Evolutionary conservation across 2,329 filamentous ascomycete species (phyloP), one percentile per base, ranked within the genome.

Genomic region (Salinomyces thailandicus): DNA sequence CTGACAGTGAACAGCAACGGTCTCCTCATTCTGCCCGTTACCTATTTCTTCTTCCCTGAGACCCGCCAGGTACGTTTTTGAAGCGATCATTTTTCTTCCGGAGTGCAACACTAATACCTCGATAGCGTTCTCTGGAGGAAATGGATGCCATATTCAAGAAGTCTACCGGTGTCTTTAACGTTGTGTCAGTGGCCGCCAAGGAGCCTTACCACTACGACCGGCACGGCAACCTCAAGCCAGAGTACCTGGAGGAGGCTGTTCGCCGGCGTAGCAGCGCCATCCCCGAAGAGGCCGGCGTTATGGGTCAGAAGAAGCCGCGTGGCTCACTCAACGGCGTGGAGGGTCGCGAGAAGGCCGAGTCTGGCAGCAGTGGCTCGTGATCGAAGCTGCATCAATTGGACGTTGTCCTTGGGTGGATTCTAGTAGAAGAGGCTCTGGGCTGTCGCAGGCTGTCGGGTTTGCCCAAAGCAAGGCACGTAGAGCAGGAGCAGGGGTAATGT

Each of bases 101-200:
- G 22, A 9, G 9, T 26, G 9, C 12, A 26, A n/a, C n/a, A n/a
- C n/a, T n/a, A n/a, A n/a, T n/a, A n/a, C n/a, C n/a, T 8, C 20
- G 72, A 1, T 74, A 74, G 50, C 67, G 76, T 27, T 73, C 69
- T 2, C 67, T 81, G 14, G 76, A 81, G 54, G 76, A 80, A 52
- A 79, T 81, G 71, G 76, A 80, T 48, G 61, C 36, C 6, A 37
- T 37, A 17, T 37, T 37, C 35, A 31, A 31, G 22, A 26, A 26
- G 22, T 26, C 22, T n/a, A 9, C 22, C 22, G n/a, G n/a, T n/a
- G 22, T 26, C 22, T 26, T 26, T n/a, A 26, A 26, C 22, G 22
- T 26, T 26, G 22, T 26, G 22, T 26, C 22, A 9, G n/a, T 26
- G 9, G 9, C 22, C 9, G 9, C n/a, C 22, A 26, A 26, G 22